Evolutionary conservation across 768 basidiomycete species (phyloP), one percentile per base, ranked within the genome.

Genomic region (Dioszegia crocea): DNA sequence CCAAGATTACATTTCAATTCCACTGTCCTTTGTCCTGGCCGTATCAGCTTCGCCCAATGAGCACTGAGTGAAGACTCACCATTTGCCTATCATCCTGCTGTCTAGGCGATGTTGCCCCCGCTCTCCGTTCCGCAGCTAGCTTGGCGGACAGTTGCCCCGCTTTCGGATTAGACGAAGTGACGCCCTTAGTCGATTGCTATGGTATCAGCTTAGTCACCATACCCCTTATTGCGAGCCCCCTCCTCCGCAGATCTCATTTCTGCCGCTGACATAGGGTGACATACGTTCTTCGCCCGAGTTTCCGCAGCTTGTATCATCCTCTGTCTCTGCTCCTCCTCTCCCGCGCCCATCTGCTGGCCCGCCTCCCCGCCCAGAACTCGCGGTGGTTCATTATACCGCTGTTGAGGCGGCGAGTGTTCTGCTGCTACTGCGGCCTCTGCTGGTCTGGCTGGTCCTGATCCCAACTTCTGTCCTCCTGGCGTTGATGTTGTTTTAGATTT

Each of bases 301-400:
- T 76, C 75, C 2, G 75, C 75, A 36, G 75, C 75, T 52, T 52
- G 57, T 46, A 65, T 52, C 43, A 71, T 71, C 49, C 67, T 64
- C 21, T 71, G 69, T 50, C 75, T 71, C 24, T 70, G 62, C 63
- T 76, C 73, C 33, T 41, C 47, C n/a, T 43, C 43, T 24, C 31
- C 48, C 4, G 3, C 49, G 2, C 24, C 57, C 46, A 29, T 61
- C 66, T 24, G 36, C 54, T 23, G 52, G 62, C 23, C 67, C 23
- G 67, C 29, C 9, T 49, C 59, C 48, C 58, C 38, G 12, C n/a
- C 49, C 36, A 44, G 29, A 21, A 40, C 39, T 16, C 49, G 38
- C 36, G 45, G 51, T 33, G 29, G 23, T 38, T 57, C 55, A 44
- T 44, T 48, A 48, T 56, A 33, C 57, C 33, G 52, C 16, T 19